Evolutionary conservation across 2,329 filamentous ascomycete genomes (phyloP).

Genomic region (Calycina herbarum): DNA sequence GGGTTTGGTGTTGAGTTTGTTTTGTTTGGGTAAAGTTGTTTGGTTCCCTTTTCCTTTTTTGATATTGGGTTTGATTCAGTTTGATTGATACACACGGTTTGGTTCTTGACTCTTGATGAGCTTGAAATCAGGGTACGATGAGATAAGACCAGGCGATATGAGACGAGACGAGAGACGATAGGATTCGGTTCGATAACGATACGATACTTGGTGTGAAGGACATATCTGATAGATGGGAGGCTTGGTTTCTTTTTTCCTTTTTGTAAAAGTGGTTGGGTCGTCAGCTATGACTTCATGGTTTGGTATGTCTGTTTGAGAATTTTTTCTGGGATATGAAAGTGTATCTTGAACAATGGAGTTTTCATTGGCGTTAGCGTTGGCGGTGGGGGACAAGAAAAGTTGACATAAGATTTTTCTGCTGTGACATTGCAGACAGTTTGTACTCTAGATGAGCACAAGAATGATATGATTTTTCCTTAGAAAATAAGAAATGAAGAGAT

Average conservation of each 20-base stretch:
- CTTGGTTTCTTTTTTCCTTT: neutral
- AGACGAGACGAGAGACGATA: neutral
- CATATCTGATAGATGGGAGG: neutral
- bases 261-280: neutral
- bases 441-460: conserved; percentile 1
- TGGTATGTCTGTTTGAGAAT: neutral
- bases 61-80: neutral
- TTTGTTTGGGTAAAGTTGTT: neutral
- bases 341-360: neutral
- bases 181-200: neutral
- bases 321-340: conserved; percentile 1
- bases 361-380: neutral
- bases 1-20: neutral
- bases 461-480: neutral
- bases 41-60: neutral
- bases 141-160: neutral
- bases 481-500: neutral
- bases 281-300: neutral
- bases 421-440: neutral
- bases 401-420: neutral
- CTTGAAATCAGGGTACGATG: neutral
- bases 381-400: neutral
- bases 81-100: neutral
- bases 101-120: conserved; percentile 4
- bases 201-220: neutral